These are phyloP conservation scores for Chaetomium fimeti DNA, from an alignment of 495 filamentous ascomycete species.

Conservation along the genomic window DNA sequence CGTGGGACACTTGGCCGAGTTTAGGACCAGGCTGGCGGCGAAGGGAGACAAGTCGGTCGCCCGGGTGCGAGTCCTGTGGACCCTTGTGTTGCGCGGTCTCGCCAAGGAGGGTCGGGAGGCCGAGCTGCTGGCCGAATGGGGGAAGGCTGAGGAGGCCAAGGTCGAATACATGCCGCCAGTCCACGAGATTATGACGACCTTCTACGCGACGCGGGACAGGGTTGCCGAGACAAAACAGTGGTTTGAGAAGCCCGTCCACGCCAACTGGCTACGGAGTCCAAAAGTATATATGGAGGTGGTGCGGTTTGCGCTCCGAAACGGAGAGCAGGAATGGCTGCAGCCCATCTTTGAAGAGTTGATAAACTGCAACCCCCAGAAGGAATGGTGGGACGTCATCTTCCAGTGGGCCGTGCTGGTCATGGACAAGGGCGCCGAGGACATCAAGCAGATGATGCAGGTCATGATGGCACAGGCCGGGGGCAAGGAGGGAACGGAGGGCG, in stretches of 20 bases:
- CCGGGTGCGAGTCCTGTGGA: constrained; percentile 52
- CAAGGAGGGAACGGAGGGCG: constrained; percentile 39
- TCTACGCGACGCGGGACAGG: constrained; percentile 52
- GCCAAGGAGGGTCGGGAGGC: constrained; percentile 59
- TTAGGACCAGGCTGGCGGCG: constrained; percentile 29
- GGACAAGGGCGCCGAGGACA: constrained; percentile 65
- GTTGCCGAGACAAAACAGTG: constrained; percentile 58
- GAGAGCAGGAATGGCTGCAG: constrained; percentile 62
- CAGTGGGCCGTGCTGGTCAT: constrained; percentile 70
- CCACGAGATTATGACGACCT: constrained; percentile 53
- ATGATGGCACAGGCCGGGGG: constrained; percentile 41
- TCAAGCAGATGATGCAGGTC: constrained; percentile 65
- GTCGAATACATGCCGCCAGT: constrained; percentile 36
- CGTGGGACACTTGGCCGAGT: constrained; percentile 48
- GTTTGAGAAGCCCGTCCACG: constrained; percentile 60
- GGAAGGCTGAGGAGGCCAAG: constrained; percentile 35
- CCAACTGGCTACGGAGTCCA: constrained; percentile 41
- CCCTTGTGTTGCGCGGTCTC: constrained; percentile 62
- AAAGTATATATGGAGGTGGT: constrained; percentile 54
- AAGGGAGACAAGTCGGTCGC: constrained; percentile 25
- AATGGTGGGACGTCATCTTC: constrained; percentile 66
- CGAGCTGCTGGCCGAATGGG: constrained; percentile 48
- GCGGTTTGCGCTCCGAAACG: constrained; percentile 47
- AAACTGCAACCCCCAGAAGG: constrained; percentile 46
- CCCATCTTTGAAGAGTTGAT: constrained; percentile 60